phyloP scores from a whole-genome alignment of 1,139 yeast genomes.

The Wickerhamomyces sp. region DNA sequence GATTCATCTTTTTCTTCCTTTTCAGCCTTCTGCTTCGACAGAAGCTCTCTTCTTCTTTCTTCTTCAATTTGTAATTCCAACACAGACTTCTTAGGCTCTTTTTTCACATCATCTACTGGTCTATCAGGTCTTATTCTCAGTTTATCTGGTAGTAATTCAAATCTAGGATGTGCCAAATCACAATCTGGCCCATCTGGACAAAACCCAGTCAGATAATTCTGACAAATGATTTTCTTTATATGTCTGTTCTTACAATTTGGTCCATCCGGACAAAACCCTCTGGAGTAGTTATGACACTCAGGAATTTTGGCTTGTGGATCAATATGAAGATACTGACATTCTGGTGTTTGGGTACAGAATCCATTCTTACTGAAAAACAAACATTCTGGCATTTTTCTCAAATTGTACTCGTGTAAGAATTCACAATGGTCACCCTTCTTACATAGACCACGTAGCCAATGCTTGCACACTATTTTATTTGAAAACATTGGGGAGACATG shows the following conservation, averaged over 20 bases:
- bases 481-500: slow-evolving; percentile 80
- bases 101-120: slow-evolving; percentile 13
- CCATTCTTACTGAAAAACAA: slow-evolving; percentile 85
- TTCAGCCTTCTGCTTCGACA: slow-evolving; percentile 4
- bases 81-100: slow-evolving; percentile 15
- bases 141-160: slow-evolving; percentile 43
- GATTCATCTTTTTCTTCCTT: neutral
- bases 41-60: slow-evolving; percentile 17
- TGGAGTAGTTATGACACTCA: slow-evolving; percentile 75
- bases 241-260: slow-evolving; percentile 84
- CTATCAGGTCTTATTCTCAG: slow-evolving; percentile 49
- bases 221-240: slow-evolving; percentile 72
- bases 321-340: slow-evolving; percentile 86
- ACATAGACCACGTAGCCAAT: slow-evolving; percentile 96
- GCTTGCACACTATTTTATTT: slow-evolving; percentile 92
- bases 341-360: slow-evolving; percentile 90
- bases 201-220: slow-evolving; percentile 82
- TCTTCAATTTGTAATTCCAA: slow-evolving; percentile 22
- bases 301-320: slow-evolving; percentile 89
- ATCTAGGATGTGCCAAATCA: slow-evolving; percentile 55
- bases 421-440: slow-evolving; percentile 97
- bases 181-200: slow-evolving; percentile 76
- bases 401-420: slow-evolving; percentile 89
- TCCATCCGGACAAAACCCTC: slow-evolving; percentile 92
- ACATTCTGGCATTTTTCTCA: slow-evolving; percentile 97